These are phyloP conservation scores for Diaporthe australafricana DNA, from an alignment of 2,329 filamentous ascomycete genomes.

Conservation along the genomic window DNA sequence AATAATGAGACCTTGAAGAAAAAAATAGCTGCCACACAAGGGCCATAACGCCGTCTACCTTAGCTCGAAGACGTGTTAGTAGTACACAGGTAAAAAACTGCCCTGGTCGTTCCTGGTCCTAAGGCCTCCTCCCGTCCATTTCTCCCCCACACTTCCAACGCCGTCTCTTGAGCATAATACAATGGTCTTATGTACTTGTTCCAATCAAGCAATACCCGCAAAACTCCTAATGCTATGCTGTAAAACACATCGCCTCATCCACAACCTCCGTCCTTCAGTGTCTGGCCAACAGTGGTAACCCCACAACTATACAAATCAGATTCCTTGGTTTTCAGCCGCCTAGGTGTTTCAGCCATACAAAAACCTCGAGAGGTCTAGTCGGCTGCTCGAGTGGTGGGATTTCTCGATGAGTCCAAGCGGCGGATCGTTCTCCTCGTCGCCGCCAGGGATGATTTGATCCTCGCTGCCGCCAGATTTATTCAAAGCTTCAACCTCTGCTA, in stretches of 20 bases:
- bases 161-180: neutral
- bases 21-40: neutral
- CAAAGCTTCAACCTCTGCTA: slow-evolving; percentile 64
- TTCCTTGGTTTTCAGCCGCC: neutral
- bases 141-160: neutral
- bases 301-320: neutral
- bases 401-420: neutral
- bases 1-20: neutral
- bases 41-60: neutral
- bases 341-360: slow-evolving; percentile 48
- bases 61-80: neutral
- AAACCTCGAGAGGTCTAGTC: slow-evolving; percentile 63
- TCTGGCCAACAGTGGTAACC: neutral
- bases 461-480: slow-evolving; percentile 64
- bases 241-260: neutral
- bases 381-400: slow-evolving; percentile 36
- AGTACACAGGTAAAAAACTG: neutral
- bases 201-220: slow-evolving; percentile 14
- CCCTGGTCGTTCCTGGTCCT: neutral
- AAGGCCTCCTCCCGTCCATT: neutral
- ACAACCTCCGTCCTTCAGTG: neutral
- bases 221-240: slow-evolving; percentile 35
- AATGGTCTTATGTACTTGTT: neutral
- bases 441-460: slow-evolving; percentile 66
- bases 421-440: slow-evolving; percentile 58